These are phyloP conservation scores for Datisca glomerata DNA, from an alignment of 306 rosid species.

Conservation along the genomic window DNA sequence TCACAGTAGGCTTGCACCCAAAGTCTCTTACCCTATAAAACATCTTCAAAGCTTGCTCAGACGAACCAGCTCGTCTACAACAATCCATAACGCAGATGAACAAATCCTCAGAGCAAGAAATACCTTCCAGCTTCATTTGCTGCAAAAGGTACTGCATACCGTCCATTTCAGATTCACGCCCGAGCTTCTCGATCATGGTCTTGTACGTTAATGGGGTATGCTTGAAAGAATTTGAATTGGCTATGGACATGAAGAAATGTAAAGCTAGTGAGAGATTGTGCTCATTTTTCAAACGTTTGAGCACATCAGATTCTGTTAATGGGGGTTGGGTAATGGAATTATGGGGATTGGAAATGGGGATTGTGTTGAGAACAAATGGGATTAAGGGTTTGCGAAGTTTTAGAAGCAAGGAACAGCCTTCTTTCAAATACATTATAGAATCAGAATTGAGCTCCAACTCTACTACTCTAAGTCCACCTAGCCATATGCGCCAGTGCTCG, in stretches of 20 bases:
- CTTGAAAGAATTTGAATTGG: constrained; percentile 49
- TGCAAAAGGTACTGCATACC: constrained; percentile 63
- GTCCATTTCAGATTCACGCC: constrained; percentile 33
- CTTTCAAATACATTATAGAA: constrained; percentile 46
- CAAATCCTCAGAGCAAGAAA: constrained; percentile 53
- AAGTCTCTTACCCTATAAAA: constrained; percentile 76
- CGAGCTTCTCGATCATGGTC: constrained; percentile 64
- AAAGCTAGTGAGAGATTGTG: constrained; percentile 28
- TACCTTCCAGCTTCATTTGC: constrained; percentile 63
- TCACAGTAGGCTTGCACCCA: constrained; percentile 58
- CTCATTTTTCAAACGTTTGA: constrained; percentile 27
- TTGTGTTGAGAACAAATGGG: constrained; percentile 50
- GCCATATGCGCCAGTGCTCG: too few species aligned
- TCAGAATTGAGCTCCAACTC: not conserved
- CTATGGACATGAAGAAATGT: constrained; percentile 44
- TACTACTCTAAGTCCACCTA: too few species aligned
- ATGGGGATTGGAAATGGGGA: constrained; percentile 22
- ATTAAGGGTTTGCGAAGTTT: constrained; percentile 47
- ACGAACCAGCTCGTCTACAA: constrained; percentile 32
- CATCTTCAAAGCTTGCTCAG: constrained; percentile 60
- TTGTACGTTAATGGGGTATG: constrained; percentile 61
- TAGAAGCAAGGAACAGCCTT: constrained; percentile 49
- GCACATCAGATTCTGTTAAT: constrained; percentile 35
- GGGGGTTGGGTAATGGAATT: constrained; percentile 15
- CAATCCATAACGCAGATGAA: constrained; percentile 38